Evolutionary conservation across 192 early-diverging fungal genomes (phyloP), one percentile per base, ranked within the genome.

Genomic region (Borealophlyctis nickersoniae): DNA sequence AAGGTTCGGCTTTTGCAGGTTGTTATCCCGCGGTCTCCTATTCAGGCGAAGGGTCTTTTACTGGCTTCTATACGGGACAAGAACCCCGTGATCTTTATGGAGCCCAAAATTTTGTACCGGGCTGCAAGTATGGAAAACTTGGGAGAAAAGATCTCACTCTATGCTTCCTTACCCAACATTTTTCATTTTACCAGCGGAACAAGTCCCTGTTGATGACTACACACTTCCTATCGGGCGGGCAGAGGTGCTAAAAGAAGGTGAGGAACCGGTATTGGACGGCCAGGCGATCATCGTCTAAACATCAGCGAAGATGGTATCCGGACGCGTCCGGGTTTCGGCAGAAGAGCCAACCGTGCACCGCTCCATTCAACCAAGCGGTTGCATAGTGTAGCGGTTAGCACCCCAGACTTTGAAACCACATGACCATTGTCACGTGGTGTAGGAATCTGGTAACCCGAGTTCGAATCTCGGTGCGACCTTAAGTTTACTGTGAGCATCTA

Each of bases 61-160:
- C 73, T 96, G 29, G 86, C 92, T 2, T 82, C 92, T 1, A 93
- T 98, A 64, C 82, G 93, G 56, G 93, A 96, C 70, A 82, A 79
- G 48, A 98, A 98, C 74, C 96, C 96, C 4, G 87, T 90, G n/a
- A 73, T 98, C 7, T 92, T 98, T 66, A 89, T 96, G 73, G 96
- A 98, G 76, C 96, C 96, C 67, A 98, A 98, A 80, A 88, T 92
- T 53, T 81, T 98, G 23, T 98, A 98, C 76, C 90, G 96, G 35
- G 85, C 92, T 36, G 91, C 96, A 9, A 81, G 88, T 89, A 72
- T 54, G 66, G 16, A 16, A 13, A 14, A 28, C 29, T n/a, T 5
- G 31, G 3, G 23, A 19, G 34, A 24, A 24, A 31, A 1, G 50
- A n/a, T 16, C 31, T 16, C 11, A 60, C 16, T 62, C 61, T 22